Evolutionary conservation across 108 stramenopile genomes (phyloP).

Genomic region (Nitzschia palea): DNA sequence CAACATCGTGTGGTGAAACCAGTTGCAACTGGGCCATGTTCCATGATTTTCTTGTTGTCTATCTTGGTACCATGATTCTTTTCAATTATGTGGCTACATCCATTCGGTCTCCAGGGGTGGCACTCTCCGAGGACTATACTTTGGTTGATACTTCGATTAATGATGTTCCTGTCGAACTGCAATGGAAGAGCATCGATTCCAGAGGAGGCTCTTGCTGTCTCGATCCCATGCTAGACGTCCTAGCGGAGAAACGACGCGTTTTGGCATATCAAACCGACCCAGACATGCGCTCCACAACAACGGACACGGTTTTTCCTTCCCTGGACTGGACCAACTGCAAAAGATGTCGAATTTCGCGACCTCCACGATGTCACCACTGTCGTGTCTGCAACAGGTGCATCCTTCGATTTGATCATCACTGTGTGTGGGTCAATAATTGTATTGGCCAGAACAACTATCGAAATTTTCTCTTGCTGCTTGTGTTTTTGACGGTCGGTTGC

Average conservation of each 20-base stretch:
- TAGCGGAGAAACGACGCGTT: slow-evolving; percentile 27
- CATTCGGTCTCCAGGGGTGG: slow-evolving; percentile 72
- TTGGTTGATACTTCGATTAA: neutral
- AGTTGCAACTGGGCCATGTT: slow-evolving; percentile 27
- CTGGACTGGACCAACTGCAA: slow-evolving; percentile 49
- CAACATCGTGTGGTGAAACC: neutral
- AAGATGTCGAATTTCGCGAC: slow-evolving; percentile 58
- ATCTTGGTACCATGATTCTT: slow-evolving; percentile 61
- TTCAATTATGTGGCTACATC: slow-evolving; percentile 52
- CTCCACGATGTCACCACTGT: slow-evolving; percentile 85
- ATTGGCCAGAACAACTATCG: slow-evolving; percentile 90
- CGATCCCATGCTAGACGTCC: slow-evolving; percentile 18
- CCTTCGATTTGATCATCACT: slow-evolving; percentile 93
- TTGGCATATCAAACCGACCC: slow-evolving; percentile 11
- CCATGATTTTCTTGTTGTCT: slow-evolving; percentile 48
- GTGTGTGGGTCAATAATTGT: slow-evolving; percentile 98
- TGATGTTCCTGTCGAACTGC: neutral
- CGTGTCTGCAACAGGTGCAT: slow-evolving; percentile 67
- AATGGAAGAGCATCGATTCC: slow-evolving; percentile 37
- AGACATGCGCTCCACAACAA: neutral
- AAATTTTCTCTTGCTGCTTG: slow-evolving; percentile 61
- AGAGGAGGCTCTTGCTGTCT: slow-evolving; percentile 46
- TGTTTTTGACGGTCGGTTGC: slow-evolving; percentile 62
- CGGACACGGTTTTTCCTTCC: slow-evolving; percentile 34
- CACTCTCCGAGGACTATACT: slow-evolving; percentile 12